Percentiles rank a stretch among this genome's conserved stretches.
phyloP scores from a whole-genome alignment of 805 yeast species.

The Metschnikowia aberdeeniae region DNA sequence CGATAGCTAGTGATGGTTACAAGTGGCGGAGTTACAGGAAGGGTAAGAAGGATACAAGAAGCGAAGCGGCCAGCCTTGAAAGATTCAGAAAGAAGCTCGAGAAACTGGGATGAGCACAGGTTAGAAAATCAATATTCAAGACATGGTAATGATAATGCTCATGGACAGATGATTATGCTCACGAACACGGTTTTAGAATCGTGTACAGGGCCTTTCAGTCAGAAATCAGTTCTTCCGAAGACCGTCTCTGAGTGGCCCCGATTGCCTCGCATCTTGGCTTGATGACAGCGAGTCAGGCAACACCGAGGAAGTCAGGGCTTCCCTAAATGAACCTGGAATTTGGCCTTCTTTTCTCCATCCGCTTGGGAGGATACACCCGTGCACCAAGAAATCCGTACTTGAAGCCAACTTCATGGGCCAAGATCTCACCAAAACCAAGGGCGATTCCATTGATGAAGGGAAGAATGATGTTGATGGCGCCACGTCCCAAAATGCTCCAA shows the following conservation, averaged over 20 bases:
- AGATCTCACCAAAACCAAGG: slow-evolving; percentile 93
- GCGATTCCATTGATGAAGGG: slow-evolving; percentile 92
- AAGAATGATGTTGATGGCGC: slow-evolving; percentile 70
- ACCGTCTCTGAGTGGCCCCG: no score
- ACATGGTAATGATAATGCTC: no score
- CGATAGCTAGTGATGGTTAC: not conserved
- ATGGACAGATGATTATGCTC: no score
- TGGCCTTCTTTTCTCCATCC: slow-evolving; percentile 21
- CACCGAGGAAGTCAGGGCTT: no score
- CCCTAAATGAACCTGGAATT: slow-evolving; percentile 13
- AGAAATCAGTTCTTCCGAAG: no score
- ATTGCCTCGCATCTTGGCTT: no score
- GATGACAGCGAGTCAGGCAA: no score
- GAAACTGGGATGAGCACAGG: no score
- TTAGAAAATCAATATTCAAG: no score
- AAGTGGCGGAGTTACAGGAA: not conserved
- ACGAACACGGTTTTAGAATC: no score
- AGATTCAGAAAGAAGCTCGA: no score
- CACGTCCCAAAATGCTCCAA: slow-evolving; percentile 41
- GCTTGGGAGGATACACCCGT: slow-evolving; percentile 44
- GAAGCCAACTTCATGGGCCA: slow-evolving; percentile 91
- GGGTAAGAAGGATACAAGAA: not conserved
- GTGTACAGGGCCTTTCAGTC: no score
- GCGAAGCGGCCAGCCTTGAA: not conserved
- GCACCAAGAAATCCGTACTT: slow-evolving; percentile 73